phyloP scores from a whole-genome alignment of 2,329 filamentous ascomycete genomes.

The Monilinia laxa region DNA sequence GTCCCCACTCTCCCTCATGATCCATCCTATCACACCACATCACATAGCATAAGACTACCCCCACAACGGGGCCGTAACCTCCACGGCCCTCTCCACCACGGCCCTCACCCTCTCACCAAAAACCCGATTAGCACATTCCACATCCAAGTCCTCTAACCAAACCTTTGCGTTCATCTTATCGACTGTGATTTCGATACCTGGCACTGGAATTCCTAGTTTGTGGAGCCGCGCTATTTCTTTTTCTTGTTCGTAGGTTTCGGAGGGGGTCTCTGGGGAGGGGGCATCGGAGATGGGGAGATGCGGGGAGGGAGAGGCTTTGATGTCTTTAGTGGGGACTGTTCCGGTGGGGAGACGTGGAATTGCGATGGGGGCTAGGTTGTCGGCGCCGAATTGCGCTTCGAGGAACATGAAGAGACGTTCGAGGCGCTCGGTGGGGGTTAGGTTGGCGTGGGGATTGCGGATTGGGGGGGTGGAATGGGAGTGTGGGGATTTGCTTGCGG shows the following conservation, averaged over 20 bases:
- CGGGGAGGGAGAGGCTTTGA: background rate
- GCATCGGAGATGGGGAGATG: background rate
- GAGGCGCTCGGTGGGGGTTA: constrained; percentile 73
- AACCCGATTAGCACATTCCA: constrained; percentile 78
- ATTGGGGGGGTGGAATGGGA: constrained; percentile 42
- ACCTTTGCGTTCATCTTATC: constrained; percentile 86
- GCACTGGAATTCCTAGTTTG: constrained; percentile 83
- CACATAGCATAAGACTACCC: constrained; percentile 4
- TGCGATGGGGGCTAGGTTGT: constrained; percentile 76
- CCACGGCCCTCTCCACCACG: constrained; percentile 85
- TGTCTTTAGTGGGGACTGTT: no score
- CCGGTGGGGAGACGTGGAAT: constrained; percentile 48
- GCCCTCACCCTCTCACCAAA: constrained; percentile 82
- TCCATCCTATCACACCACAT: background rate
- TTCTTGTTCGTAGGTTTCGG: constrained; percentile 43
- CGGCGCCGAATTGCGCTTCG: constrained; percentile 89
- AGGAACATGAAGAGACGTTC: constrained; percentile 91
- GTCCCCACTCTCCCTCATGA: background rate
- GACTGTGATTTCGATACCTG: constrained; percentile 81
- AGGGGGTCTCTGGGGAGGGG: background rate
- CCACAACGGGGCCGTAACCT: constrained; percentile 76
- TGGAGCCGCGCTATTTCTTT: constrained; percentile 76
- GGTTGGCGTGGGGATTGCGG: constrained; percentile 71
- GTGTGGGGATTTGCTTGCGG: constrained; percentile 57
- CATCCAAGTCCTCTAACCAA: constrained; percentile 88